Conservation (phyloP, 2,329 filamentous ascomycete genomes). For the Stemphylium beticola region DNA sequence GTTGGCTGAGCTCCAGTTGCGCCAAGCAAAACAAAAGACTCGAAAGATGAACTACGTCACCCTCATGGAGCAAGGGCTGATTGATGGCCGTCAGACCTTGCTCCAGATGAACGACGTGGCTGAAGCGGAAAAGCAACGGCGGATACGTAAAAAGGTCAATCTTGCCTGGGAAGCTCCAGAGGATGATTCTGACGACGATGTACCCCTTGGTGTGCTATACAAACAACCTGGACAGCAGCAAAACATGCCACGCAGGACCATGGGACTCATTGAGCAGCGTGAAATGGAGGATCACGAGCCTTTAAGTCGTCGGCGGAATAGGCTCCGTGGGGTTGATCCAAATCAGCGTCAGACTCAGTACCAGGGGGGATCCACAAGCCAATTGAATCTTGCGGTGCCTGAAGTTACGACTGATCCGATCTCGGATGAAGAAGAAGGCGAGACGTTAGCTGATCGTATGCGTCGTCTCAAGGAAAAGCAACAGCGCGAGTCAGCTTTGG, state of each 20-base stretch:
- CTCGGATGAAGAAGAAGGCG: slow-evolving; percentile 55
- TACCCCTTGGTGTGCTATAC: slow-evolving; percentile 83
- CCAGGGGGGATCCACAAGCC: slow-evolving; percentile 27
- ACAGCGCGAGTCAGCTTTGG: slow-evolving; percentile 53
- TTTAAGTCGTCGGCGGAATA: slow-evolving; percentile 75
- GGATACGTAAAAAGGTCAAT: slow-evolving; percentile 77
- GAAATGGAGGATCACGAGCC: slow-evolving; percentile 94
- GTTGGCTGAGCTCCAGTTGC: slow-evolving; percentile 86
- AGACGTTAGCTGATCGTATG: slow-evolving; percentile 71
- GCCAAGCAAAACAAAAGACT: slow-evolving; percentile 85
- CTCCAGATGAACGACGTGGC: slow-evolving; percentile 90
- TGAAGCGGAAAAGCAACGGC: slow-evolving; percentile 77
- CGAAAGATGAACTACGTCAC: slow-evolving; percentile 73
- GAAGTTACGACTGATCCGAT: slow-evolving; percentile 36
- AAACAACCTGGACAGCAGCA: slow-evolving; percentile 54
- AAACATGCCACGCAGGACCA: slow-evolving; percentile 62
- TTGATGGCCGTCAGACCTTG: slow-evolving; percentile 72
- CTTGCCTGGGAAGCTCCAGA: slow-evolving; percentile 85
- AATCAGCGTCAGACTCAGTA: slow-evolving; percentile 26
- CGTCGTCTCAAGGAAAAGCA: slow-evolving; percentile 68
- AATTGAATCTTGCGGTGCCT: slow-evolving; percentile 37
- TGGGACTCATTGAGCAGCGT: slow-evolving; percentile 79
- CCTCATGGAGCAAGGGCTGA: slow-evolving; percentile 74
- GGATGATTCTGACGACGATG: slow-evolving; percentile 71
- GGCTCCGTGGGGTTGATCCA: slow-evolving; percentile 68